Conservation (phyloP, 2,329 filamentous ascomycete genomes). For the Scytalidium lignicola region DNA sequence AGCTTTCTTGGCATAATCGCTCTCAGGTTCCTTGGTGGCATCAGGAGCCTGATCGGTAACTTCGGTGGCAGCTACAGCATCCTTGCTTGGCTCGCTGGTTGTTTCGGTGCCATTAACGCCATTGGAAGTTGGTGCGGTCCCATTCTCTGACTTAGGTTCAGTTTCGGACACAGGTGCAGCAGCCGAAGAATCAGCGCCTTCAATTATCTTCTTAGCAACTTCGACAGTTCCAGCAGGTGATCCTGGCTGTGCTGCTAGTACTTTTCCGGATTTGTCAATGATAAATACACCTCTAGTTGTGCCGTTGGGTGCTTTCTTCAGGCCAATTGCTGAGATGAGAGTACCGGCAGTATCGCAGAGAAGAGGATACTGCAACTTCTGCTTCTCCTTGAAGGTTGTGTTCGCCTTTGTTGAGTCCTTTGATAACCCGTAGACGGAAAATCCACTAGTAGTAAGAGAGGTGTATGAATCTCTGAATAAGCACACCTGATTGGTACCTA, state of each 20-base stretch:
- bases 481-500: constrained; percentile 90
- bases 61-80: constrained; percentile 28
- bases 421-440: constrained; percentile 86
- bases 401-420: constrained; percentile 87
- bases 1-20: constrained; percentile 15
- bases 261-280: constrained; percentile 74
- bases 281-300: constrained; percentile 86
- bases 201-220: constrained; percentile 67
- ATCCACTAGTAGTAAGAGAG: constrained; percentile 69
- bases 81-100: constrained; percentile 15
- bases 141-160: constrained; percentile 11
- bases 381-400: constrained; percentile 86
- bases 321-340: constrained; percentile 80
- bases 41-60: constrained; percentile 31
- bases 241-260: constrained; percentile 69
- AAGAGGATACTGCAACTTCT: constrained; percentile 81
- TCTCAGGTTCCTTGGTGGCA: constrained; percentile 32
- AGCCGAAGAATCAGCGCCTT: constrained; percentile 26
- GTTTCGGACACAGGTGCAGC: constrained; percentile 14
- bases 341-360: constrained; percentile 74
- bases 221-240: constrained; percentile 74
- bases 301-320: constrained; percentile 78
- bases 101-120: constrained; percentile 20
- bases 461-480: constrained; percentile 84
- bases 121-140: constrained; percentile 13